Conservation (phyloP, 2,329 filamentous ascomycete species). For the Aspergillus brunneoviolaceus region DNA sequence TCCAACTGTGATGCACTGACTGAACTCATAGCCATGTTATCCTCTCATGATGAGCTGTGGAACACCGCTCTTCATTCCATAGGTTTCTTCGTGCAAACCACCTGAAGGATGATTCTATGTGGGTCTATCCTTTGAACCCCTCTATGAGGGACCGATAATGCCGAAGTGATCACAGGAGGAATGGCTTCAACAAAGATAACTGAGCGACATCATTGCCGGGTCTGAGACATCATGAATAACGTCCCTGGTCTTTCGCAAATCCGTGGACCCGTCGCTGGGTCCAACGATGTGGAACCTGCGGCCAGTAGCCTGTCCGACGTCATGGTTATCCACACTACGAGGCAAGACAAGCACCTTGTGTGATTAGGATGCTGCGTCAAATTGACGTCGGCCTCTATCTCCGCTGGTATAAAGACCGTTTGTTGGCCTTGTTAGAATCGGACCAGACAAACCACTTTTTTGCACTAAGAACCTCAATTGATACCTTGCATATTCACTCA, state of each 20-base stretch:
- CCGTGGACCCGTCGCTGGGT: background rate
- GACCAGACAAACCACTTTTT: background rate
- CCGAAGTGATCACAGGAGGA: no score
- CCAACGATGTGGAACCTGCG: background rate
- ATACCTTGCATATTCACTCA: background rate
- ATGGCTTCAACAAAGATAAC: no score
- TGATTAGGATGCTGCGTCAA: slow-evolving; percentile 15
- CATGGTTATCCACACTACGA: slow-evolving; percentile 2
- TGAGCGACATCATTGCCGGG: background rate
- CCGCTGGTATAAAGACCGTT: background rate
- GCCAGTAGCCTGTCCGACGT: slow-evolving; percentile 9
- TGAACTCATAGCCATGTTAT: no score
- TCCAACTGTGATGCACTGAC: background rate
- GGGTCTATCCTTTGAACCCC: no score
- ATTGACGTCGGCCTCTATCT: slow-evolving; percentile 19
- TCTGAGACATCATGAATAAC: background rate
- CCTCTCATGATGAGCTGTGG: no score
- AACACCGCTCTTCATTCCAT: no score
- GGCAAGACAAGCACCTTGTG: background rate
- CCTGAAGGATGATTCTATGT: no score
- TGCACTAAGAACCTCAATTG: background rate
- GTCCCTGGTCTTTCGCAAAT: background rate
- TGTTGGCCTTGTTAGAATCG: background rate
- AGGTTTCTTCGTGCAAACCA: no score
- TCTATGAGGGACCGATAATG: no score